Conservation (phyloP, 768 basidiomycete species). For the Imleria badia region DNA sequence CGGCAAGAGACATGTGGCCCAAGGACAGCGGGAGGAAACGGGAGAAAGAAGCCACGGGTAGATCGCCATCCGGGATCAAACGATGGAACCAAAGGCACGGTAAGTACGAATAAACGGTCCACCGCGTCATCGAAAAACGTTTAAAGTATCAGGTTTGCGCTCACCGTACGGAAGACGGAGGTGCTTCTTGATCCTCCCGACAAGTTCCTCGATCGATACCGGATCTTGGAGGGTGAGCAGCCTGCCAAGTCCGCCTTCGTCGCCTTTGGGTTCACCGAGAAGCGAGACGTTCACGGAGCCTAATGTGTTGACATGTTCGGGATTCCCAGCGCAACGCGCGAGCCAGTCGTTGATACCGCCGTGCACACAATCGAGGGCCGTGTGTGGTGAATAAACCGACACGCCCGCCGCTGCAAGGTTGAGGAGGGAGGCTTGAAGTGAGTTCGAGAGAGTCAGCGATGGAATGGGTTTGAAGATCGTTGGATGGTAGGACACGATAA, state of each 20-base stretch:
- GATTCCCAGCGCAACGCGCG: slow-evolving; percentile 49
- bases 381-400: slow-evolving; percentile 86
- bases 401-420: slow-evolving; percentile 80
- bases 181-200: slow-evolving; percentile 66
- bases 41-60: slow-evolving; percentile 13
- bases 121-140: slow-evolving; percentile 11
- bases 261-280: slow-evolving; percentile 42
- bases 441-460: slow-evolving; percentile 73
- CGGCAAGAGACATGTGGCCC: slow-evolving; percentile 7
- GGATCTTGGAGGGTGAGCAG: slow-evolving; percentile 61
- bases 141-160: slow-evolving; percentile 15
- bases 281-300: slow-evolving; percentile 26
- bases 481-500: slow-evolving; percentile 84
- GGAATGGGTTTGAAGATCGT: slow-evolving; percentile 76
- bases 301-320: slow-evolving; percentile 30
- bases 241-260: slow-evolving; percentile 66
- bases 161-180: slow-evolving; percentile 60
- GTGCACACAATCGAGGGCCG: slow-evolving; percentile 78
- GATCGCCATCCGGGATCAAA: slow-evolving; percentile 20
- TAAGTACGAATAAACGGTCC: not conserved
- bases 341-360: slow-evolving; percentile 94
- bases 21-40: slow-evolving; percentile 14
- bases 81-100: not conserved
- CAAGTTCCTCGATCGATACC: slow-evolving; percentile 58
- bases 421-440: slow-evolving; percentile 78